Evolutionary conservation across 2,329 filamentous ascomycete genomes (phyloP).

Genomic region (Phialocephala subalpina): DNA sequence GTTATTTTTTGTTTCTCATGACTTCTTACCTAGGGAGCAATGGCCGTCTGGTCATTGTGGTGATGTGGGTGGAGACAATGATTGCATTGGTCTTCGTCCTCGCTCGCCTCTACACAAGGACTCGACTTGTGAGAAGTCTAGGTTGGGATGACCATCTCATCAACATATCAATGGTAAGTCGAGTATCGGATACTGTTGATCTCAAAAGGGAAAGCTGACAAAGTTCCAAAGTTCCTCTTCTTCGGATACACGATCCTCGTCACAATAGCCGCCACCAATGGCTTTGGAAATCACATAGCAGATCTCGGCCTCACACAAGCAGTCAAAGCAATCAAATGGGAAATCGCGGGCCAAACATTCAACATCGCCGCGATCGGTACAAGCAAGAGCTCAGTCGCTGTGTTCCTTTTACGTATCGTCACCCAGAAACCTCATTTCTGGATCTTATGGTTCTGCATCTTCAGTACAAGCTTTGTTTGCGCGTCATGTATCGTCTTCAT

Average conservation of each 20-base stretch:
- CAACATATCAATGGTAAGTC: constrained; percentile 28
- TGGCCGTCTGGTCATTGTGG: constrained; percentile 20
- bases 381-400: not conserved
- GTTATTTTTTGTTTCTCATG: not conserved
- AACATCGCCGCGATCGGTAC: not conserved
- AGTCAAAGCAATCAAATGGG: constrained; percentile 1
- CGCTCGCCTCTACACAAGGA: constrained; percentile 30
- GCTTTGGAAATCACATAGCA: not conserved
- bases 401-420: not conserved
- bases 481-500: not conserved
- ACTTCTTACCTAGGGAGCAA: constrained; percentile 6
- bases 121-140: constrained; percentile 22
- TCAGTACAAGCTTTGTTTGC: not conserved
- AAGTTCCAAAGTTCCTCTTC: constrained; percentile 1
- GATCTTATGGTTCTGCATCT: not conserved
- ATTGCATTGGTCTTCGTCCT: constrained; percentile 29
- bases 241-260: not conserved
- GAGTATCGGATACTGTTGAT: not conserved
- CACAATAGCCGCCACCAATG: not conserved
- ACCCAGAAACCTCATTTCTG: not conserved
- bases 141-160: constrained; percentile 31
- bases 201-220: not conserved
- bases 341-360: not conserved
- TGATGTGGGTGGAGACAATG: constrained; percentile 26
- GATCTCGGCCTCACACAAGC: not conserved